Evolutionary conservation across 192 early-diverging fungal species (phyloP).

Genomic region (Podochytrium sp.): DNA sequence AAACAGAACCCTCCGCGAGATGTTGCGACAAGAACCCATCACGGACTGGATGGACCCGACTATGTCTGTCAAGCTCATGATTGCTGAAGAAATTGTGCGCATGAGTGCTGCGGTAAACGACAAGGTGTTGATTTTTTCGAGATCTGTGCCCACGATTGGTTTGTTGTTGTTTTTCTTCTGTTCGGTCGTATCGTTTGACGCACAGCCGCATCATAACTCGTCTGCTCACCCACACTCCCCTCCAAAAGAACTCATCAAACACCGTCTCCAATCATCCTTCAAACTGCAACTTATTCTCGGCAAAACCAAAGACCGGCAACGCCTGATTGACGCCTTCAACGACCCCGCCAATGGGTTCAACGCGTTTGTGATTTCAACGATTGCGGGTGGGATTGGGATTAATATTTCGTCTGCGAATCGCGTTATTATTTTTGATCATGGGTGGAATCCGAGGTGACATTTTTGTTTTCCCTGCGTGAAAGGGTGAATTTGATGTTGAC

Average conservation of each 20-base stretch:
- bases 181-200: too few relatives aligned
- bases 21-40: slow-evolving; percentile 6
- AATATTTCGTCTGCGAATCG: slow-evolving; percentile 75
- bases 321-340: slow-evolving; percentile 70
- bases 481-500: neutral
- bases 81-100: slow-evolving; percentile 63
- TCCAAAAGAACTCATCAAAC: neutral
- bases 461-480: neutral
- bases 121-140: slow-evolving; percentile 75
- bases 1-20: neutral
- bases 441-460: slow-evolving; percentile 75
- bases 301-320: slow-evolving; percentile 47
- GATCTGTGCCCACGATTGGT: slow-evolving; percentile 72
- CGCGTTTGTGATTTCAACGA: slow-evolving; percentile 67
- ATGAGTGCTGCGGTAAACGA: slow-evolving; percentile 53
- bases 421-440: slow-evolving; percentile 73
- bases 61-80: slow-evolving; percentile 30
- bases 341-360: slow-evolving; percentile 17
- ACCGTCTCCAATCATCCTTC: neutral
- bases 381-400: slow-evolving; percentile 58
- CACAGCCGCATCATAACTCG: too few relatives aligned
- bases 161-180: slow-evolving; percentile 11
- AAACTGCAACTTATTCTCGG: slow-evolving; percentile 12
- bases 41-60: slow-evolving; percentile 12
- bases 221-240: too few relatives aligned